Conservation (phyloP, 2,329 filamentous ascomycete species). For the Knoxdaviesia capensis region DNA sequence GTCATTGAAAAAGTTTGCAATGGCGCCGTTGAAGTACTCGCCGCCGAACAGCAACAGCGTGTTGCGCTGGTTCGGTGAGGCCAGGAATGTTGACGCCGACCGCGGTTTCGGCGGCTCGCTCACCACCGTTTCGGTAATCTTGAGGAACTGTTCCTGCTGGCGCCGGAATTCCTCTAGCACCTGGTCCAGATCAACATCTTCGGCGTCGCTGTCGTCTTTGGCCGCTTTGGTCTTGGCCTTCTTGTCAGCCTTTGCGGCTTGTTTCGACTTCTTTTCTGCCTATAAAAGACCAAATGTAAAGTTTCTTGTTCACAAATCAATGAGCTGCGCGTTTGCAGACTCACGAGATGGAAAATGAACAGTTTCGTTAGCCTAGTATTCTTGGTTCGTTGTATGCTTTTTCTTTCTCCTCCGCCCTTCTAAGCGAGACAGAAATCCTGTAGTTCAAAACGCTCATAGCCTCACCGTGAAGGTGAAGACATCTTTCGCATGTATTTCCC, state of each 20-base stretch:
- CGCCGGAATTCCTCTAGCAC: conserved; percentile 86
- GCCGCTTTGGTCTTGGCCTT: conserved; percentile 53
- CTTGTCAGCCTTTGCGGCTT: conserved; percentile 78
- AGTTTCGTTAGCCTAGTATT: too few species aligned
- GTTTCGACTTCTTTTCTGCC: conserved; percentile 52
- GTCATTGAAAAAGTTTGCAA: conserved; percentile 54
- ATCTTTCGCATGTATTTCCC: too few species aligned
- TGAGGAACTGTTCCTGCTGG: conserved; percentile 83
- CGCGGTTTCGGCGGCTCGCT: conserved; percentile 57
- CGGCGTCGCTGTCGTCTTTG: conserved; percentile 70
- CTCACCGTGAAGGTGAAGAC: too few species aligned
- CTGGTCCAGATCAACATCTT: conserved; percentile 82
- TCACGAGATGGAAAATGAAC: too few species aligned
- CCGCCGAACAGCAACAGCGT: conserved; percentile 85
- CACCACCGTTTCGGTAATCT: conserved; percentile 65
- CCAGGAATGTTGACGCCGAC: conserved; percentile 62
- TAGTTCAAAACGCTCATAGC: too few species aligned
- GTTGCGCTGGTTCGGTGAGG: conserved; percentile 68
- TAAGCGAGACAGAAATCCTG: too few species aligned
- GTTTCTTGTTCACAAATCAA: conserved; percentile 1
- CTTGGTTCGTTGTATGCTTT: too few species aligned
- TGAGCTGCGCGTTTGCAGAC: conserved; percentile 3
- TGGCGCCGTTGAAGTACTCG: conserved; percentile 83
- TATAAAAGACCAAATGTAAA: conserved; percentile 7
- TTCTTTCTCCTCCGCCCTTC: too few species aligned